Base-by-base conservation (phyloP, 306 rosid species). In the Cicer cuneatum region DNA sequence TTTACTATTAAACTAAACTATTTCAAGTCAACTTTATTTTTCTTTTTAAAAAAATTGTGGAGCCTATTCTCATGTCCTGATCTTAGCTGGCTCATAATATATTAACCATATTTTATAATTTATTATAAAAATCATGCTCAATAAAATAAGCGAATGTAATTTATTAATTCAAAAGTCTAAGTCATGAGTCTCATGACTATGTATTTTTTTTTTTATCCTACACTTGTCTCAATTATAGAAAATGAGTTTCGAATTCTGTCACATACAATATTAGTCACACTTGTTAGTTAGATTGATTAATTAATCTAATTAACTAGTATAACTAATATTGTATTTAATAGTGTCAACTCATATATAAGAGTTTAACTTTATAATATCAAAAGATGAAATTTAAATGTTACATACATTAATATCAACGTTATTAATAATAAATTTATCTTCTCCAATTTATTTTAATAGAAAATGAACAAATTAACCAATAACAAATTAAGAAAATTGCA, bases 21-120 rank as follows among this genome's bases (percentile, higher is more conserved):
- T 8, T 64, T 56, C 4, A 13, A 35, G 71, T 65, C 82, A 77
- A 70, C 65, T 29, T 61, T 6, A n/a, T 1, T 48, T 38, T 57
- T 46, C 33, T 3, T 29, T 48, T 14, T 8, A 21, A 41, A 10
- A 60, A 46, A 61, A 5, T 19, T 19, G 46, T 66, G 51, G 19
- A 51, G 5, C 14, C 45, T 40, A 56, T 24, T 49, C 58, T 61
- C 42, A 29, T n/a, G 19, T 41, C 41, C 35, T 24, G 2, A 6
- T 70, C 21, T 74, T 29, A 79, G 63, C 75, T 70, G 81, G 75
- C 35, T 56, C 14, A 18, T 72, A 24, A 8, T 64, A 71, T 57
- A 19, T 19, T 71, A 63, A 61, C 42, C 49, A 64, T 53, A 43
- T 24, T 10, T 21, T 56, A 16, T 8, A 53, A 29, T 12, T 35